Percentiles rank a stretch among this genome's conserved stretches.
phyloP scores from a whole-genome alignment of 129 eudicot genomes.

The Tanacetum coccineum region DNA sequence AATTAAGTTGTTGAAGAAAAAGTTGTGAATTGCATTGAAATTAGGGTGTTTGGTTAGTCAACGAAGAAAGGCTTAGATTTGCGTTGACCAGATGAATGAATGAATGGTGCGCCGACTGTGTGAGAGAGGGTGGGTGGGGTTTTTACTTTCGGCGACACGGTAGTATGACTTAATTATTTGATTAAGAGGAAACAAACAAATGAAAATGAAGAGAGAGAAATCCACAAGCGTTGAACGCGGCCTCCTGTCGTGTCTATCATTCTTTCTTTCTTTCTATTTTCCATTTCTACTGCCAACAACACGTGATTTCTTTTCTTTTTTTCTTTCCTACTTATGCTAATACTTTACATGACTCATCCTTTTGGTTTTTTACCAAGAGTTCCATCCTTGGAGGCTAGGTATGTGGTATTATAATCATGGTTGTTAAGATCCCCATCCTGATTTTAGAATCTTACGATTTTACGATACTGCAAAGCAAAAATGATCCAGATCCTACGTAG shows the following conservation, averaged over 20 bases:
- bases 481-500: too few species aligned
- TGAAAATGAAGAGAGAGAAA: conserved; percentile 27
- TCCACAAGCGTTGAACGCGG: conserved; percentile 38
- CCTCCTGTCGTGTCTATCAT: conserved; percentile 22
- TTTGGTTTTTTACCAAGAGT: too few species aligned
- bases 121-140: conserved; percentile 43
- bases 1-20: too few species aligned
- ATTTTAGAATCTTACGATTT: too few species aligned
- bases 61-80: not conserved
- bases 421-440: too few species aligned
- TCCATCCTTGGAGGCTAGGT: too few species aligned
- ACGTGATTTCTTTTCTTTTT: conserved; percentile 32
- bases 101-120: conserved; percentile 25
- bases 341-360: too few species aligned
- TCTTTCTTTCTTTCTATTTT: conserved; percentile 18
- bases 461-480: too few species aligned
- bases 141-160: conserved; percentile 47
- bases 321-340: not conserved
- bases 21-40: too few species aligned
- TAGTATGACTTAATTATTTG: conserved; percentile 23
- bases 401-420: too few species aligned
- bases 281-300: conserved; percentile 14
- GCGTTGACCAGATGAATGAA: conserved; percentile 30
- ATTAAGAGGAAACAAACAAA: not conserved
- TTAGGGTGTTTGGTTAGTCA: too few species aligned